Base-by-base conservation (phyloP, 1,139 yeast genomes). In the Ashbya aceris region DNA sequence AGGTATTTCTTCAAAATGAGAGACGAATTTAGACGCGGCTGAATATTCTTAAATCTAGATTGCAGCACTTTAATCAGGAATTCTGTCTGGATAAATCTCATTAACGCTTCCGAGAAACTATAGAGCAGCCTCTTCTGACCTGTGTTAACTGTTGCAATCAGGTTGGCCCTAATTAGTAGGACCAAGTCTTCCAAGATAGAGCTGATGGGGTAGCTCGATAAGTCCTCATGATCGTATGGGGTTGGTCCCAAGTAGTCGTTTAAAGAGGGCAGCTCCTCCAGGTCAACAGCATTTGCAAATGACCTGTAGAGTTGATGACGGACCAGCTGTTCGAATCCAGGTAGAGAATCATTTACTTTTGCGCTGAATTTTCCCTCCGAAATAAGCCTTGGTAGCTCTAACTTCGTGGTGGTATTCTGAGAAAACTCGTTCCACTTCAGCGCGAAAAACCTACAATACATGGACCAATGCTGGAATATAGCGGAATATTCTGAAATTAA, bases 131-230 rank as follows among this genome's bases (percentile, higher is more conserved):
- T 39, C 31, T 46, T 46, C 41, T 58, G 55, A 7, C 65, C 65
- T 1, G 63, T 51, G 40, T 61, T 61, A 8, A 61, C 58, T 13
- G 53, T 51, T 13, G 51, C 49, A 6, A 61, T 50, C 23, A 61
- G 45, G 41, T 53, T 51, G 46, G 55, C 54, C 44, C 84, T 83
- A 38, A 87, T 64, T 13, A 87, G 77, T 52, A 86, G 68, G 30
- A 87, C 75, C 36, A 85, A 67, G 58, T 91, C 98, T 57, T 91
- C 98, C 33, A 89, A 77, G 8, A 86, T 80, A 0, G 97, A 86
- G 0, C 95, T 77, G 4, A 83, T 76, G 3, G 93, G 82, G 3
- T 83, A 54, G 11, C 58, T 53, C 2, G 54, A 49, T 8, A 46
- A 41, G 34, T 56, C 62, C 6, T 77, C 39, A 69, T 73, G 48